Percentiles rank a stretch among this genome's conserved stretches.
These are phyloP conservation scores for Curvularia lunata DNA, from an alignment of 2,329 filamentous ascomycete genomes.

Conservation along the genomic window DNA sequence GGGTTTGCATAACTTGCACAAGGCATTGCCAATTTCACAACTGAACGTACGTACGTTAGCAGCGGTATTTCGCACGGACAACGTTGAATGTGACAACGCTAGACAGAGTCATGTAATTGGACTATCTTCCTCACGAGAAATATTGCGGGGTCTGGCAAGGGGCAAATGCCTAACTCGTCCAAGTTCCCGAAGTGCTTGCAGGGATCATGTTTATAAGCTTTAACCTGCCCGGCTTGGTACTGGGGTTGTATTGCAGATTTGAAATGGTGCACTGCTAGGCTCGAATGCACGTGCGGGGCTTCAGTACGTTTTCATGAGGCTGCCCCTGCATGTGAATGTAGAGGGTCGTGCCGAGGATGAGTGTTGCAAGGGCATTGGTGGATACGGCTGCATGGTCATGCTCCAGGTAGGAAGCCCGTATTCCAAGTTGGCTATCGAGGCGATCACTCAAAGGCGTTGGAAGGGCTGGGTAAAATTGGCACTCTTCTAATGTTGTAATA, in stretches of 20 bases:
- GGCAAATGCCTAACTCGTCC: conserved; percentile 18
- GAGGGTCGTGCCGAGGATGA: conserved; percentile 21
- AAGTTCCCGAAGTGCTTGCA: conserved; percentile 22
- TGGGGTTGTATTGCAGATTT: conserved; percentile 22
- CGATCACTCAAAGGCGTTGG: conserved; percentile 18
- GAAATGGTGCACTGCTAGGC: conserved; percentile 13
- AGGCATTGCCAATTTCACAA: not conserved
- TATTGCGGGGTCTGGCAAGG: conserved; percentile 16
- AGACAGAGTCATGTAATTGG: conserved; percentile 9
- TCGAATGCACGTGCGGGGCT: conserved; percentile 18
- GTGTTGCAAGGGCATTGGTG: conserved; percentile 11
- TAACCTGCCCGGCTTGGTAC: conserved; percentile 23
- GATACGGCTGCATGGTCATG: conserved; percentile 4
- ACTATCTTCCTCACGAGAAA: conserved; percentile 14
- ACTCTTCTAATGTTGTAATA: conserved; percentile 34
- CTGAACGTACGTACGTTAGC: not conserved
- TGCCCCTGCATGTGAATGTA: conserved; percentile 2
- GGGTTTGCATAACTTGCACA: conserved; percentile 1
- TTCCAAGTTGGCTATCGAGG: conserved; percentile 22
- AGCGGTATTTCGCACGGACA: not conserved
- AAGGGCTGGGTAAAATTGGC: conserved; percentile 19
- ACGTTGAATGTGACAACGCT: not conserved
- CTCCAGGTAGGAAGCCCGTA: conserved; percentile 15
- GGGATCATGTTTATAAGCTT: conserved; percentile 31
- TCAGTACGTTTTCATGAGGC: not conserved